These are phyloP conservation scores for Triangularia verruculosa DNA, from an alignment of 2,329 filamentous ascomycete genomes.

Conservation along the genomic window DNA sequence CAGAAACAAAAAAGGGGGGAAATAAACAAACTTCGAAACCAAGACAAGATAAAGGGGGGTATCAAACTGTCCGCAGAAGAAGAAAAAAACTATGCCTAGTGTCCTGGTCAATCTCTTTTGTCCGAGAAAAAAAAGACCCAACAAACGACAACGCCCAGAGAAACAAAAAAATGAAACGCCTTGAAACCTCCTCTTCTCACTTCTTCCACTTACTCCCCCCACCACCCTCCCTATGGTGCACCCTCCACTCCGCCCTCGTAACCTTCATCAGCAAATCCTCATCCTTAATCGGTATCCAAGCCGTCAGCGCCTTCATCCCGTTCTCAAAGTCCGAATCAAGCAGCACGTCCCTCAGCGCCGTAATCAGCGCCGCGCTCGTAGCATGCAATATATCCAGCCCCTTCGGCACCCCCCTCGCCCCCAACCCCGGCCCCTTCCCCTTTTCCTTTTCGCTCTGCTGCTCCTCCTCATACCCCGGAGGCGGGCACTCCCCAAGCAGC, in stretches of 20 bases:
- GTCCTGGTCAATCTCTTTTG: neutral
- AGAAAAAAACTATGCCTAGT: neutral
- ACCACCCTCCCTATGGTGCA: conserved; percentile 48
- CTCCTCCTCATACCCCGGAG: conserved; percentile 26
- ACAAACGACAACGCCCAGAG: neutral
- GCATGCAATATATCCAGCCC: conserved; percentile 87
- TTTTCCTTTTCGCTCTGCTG: conserved; percentile 22
- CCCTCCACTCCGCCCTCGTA: conserved; percentile 81
- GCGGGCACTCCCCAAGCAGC: conserved; percentile 76
- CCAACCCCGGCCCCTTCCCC: neutral
- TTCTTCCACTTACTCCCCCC: neutral
- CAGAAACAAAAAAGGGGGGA: neutral
- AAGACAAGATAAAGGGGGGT: conserved; percentile 7
- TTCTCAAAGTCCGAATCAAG: conserved; percentile 95
- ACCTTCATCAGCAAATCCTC: conserved; percentile 90
- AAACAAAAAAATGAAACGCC: neutral
- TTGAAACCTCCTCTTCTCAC: neutral
- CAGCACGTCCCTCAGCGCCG: conserved; percentile 83
- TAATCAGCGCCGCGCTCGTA: conserved; percentile 82
- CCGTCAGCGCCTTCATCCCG: conserved; percentile 94
- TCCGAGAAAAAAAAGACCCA: neutral
- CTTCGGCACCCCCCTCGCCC: conserved; percentile 41
- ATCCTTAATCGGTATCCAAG: conserved; percentile 90
- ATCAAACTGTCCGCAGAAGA: neutral
- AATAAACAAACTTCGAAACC: neutral